Base-by-base conservation (phyloP, 163 green algal genomes). In the Chlorella variabilis region DNA sequence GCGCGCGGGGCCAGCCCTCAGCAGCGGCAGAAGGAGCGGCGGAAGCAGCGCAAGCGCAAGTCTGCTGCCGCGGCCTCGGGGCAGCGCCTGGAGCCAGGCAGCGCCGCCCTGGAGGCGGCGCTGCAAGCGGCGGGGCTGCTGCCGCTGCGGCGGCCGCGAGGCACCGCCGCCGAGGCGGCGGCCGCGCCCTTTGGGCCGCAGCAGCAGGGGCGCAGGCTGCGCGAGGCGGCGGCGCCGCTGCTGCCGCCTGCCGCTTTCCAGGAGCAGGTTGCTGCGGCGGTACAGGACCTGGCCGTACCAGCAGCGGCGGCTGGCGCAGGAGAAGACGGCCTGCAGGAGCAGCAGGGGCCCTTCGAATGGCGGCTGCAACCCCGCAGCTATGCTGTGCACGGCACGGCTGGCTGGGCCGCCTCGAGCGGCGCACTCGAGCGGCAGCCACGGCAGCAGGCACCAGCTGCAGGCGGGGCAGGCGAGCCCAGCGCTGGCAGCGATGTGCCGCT, bases 111-210 rank as follows among this genome's bases (percentile, higher is more conserved):
- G 6, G 71, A 79, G 27, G 34, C 39, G 25, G 31, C 58, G 71
- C 36, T 79, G 71, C 71, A 69, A 23, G 51, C 20, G 36, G 71
- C 54, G 0, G 51, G 36, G 71, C 71, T 79, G 71, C 71, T 79
- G 71, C 71, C 51, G 36, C 54, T 21, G 36, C 71, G 36, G 4
- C 71, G 51, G 2, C 71, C 71, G 2, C 56, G 51, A n/a, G 71
- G 71, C 25, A 6, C 7, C 9, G 54, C 71, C 4, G 71, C 36
- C 27, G 71, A 69, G 36, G 70, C 70, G 13, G 33, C 29, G 7
- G 3, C 54, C 1, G 54, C 13, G 1, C 34, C 56, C 1, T 68
- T 69, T n/a, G 71, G 51, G 2, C 18, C 71, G 8, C 34, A 36
- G 27, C 54, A 69, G 36, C 71, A 79, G 71, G 51, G 56, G 25